phyloP scores from a whole-genome alignment of 352 stramenopile genomes.

The Phytophthora pistaciae region DNA sequence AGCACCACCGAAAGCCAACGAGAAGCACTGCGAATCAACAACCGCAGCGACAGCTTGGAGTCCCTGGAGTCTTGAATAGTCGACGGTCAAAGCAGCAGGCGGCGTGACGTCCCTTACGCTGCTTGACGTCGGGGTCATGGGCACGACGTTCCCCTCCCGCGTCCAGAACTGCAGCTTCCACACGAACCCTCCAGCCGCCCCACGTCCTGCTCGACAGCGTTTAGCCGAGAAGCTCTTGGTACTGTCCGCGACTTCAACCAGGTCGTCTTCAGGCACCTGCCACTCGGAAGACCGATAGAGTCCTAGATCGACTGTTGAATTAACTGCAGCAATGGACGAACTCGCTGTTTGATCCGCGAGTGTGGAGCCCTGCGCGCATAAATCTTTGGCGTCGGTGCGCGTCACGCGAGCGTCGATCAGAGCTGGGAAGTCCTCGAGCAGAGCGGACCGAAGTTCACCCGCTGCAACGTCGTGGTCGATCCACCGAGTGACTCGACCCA shows the following conservation, averaged over 20 bases:
- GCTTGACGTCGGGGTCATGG: conserved; percentile 79
- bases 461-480: conserved; percentile 81
- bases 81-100: conserved; percentile 49
- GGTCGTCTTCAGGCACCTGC: conserved; percentile 52
- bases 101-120: conserved; percentile 36
- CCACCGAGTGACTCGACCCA: conserved; percentile 54
- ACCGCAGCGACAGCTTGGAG: conserved; percentile 68
- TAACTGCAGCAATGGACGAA: conserved; percentile 40
- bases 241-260: conserved; percentile 50
- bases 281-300: conserved; percentile 62
- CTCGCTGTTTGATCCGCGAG: conserved; percentile 55
- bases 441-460: conserved; percentile 53
- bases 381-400: conserved; percentile 67
- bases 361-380: conserved; percentile 72
- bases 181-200: conserved; percentile 79
- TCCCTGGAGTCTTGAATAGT: conserved; percentile 49
- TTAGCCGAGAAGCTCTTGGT: conserved; percentile 72
- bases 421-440: conserved; percentile 59
- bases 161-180: conserved; percentile 95
- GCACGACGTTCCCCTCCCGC: conserved; percentile 77
- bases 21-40: conserved; percentile 86
- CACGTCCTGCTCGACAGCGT: conserved; percentile 84
- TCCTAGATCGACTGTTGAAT: conserved; percentile 29
- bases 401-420: conserved; percentile 75
- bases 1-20: conserved; percentile 90